These are phyloP conservation scores for Apiospora kogelbergensis DNA, from an alignment of 2,329 filamentous ascomycete species.

Conservation along the genomic window DNA sequence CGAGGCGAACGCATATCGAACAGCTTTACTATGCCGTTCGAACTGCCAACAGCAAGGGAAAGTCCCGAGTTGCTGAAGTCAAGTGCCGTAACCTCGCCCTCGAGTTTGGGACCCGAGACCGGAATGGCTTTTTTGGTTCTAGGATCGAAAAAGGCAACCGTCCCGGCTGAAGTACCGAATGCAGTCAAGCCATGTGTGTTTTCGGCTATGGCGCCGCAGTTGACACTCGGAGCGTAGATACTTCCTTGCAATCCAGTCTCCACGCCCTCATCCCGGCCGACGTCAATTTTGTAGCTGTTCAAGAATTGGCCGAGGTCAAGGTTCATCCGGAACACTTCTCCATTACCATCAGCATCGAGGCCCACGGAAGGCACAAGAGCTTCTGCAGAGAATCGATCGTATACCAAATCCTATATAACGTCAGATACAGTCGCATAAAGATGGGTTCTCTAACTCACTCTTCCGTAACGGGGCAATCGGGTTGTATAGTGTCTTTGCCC, in stretches of 20 bases:
- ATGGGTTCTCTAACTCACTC: constrained; percentile 34
- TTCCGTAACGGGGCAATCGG: constrained; percentile 88
- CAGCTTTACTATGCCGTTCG: constrained; percentile 81
- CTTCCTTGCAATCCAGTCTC: constrained; percentile 82
- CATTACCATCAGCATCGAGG: constrained; percentile 79
- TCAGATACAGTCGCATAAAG: not conserved
- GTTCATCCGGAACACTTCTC: constrained; percentile 91
- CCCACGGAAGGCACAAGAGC: constrained; percentile 86
- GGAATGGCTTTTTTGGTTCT: constrained; percentile 73
- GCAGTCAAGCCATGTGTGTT: constrained; percentile 85
- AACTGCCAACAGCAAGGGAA: constrained; percentile 83
- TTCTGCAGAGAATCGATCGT: constrained; percentile 80
- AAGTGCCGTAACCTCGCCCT: constrained; percentile 79
- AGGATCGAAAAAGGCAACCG: constrained; percentile 95
- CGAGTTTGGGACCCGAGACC: constrained; percentile 62
- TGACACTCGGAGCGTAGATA: constrained; percentile 81
- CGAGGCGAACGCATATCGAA: constrained; percentile 90
- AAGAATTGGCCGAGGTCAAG: constrained; percentile 91
- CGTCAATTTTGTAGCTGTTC: constrained; percentile 88
- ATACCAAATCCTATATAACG: constrained; percentile 63
- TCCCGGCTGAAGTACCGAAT: constrained; percentile 93
- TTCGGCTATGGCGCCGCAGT: constrained; percentile 83
- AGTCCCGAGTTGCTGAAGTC: constrained; percentile 84
- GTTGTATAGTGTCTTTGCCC: constrained; percentile 84
- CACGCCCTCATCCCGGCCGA: constrained; percentile 76